Conservation (phyloP, 2,329 filamentous ascomycete genomes). For the Cercospora zeae-maydis region DNA sequence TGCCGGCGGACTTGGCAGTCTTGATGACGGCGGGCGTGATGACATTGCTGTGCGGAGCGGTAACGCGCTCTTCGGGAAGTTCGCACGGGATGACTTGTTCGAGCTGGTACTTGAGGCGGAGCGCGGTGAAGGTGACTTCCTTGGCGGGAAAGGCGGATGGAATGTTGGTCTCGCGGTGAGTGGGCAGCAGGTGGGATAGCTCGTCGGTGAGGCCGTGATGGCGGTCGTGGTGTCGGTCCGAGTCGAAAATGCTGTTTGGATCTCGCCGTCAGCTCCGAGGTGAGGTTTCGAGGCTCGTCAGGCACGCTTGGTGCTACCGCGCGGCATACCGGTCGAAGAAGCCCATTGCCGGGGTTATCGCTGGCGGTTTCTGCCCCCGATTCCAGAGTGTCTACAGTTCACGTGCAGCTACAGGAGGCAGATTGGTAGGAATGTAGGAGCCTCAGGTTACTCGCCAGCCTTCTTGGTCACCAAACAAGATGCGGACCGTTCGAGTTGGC, state of each 20-base stretch:
- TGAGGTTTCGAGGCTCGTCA: background rate
- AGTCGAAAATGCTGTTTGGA: conserved; percentile 21
- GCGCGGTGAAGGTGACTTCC: conserved; percentile 83
- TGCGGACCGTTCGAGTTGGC: background rate
- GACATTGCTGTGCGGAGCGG: conserved; percentile 75
- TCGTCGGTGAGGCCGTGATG: conserved; percentile 42
- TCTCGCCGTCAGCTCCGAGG: background rate
- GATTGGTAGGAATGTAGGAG: background rate
- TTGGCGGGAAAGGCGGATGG: conserved; percentile 67
- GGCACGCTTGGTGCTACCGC: background rate
- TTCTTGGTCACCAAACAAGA: conserved; percentile 2
- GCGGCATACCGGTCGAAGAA: conserved; percentile 13
- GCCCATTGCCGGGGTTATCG: conserved; percentile 3
- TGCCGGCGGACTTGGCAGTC: conserved; percentile 76
- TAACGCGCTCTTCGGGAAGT: conserved; percentile 71
- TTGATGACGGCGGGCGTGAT: conserved; percentile 76
- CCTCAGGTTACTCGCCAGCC: background rate
- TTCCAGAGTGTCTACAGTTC: background rate
- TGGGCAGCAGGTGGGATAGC: conserved; percentile 56
- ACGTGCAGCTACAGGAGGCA: background rate
- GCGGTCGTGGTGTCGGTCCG: conserved; percentile 37
- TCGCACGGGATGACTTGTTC: conserved; percentile 89
- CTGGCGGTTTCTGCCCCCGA: background rate
- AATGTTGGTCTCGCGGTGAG: conserved; percentile 53
- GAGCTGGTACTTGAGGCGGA: conserved; percentile 86